These are phyloP conservation scores for Cantharellus cinnabarinus DNA, from an alignment of 768 basidiomycete genomes.

Conservation along the genomic window DNA sequence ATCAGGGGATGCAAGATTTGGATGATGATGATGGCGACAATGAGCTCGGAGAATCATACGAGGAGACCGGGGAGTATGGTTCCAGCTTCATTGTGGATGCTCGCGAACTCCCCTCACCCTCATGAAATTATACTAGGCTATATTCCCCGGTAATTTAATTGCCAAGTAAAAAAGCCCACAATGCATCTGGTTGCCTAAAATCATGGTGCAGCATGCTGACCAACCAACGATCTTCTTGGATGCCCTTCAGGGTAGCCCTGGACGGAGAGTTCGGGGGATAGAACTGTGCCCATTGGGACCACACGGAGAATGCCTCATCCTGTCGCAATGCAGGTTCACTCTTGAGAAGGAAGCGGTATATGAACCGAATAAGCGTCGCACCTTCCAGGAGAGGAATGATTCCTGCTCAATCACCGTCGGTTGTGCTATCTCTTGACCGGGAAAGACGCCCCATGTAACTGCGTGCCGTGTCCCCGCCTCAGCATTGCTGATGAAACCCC, in stretches of 20 bases:
- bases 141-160: neutral
- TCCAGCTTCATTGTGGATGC: neutral
- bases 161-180: conserved; percentile 70
- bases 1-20: conserved; percentile 4
- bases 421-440: conserved; percentile 87
- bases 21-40: conserved; percentile 5
- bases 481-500: conserved; percentile 63
- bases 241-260: conserved; percentile 46
- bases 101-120: neutral
- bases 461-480: conserved; percentile 66
- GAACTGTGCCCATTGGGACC: conserved; percentile 83
- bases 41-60: conserved; percentile 3
- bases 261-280: conserved; percentile 60
- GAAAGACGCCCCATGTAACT: conserved; percentile 98
- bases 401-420: conserved; percentile 92
- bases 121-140: neutral
- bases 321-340: conserved; percentile 16
- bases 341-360: neutral
- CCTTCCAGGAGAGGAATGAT: conserved; percentile 96
- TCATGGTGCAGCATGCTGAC: conserved; percentile 88
- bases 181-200: conserved; percentile 52
- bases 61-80: neutral
- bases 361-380: conserved; percentile 16
- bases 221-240: conserved; percentile 65
- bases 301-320: conserved; percentile 94